Evolutionary conservation across 2,329 filamentous ascomycete genomes (phyloP).

Genomic region (Xylaria arbuscula): DNA sequence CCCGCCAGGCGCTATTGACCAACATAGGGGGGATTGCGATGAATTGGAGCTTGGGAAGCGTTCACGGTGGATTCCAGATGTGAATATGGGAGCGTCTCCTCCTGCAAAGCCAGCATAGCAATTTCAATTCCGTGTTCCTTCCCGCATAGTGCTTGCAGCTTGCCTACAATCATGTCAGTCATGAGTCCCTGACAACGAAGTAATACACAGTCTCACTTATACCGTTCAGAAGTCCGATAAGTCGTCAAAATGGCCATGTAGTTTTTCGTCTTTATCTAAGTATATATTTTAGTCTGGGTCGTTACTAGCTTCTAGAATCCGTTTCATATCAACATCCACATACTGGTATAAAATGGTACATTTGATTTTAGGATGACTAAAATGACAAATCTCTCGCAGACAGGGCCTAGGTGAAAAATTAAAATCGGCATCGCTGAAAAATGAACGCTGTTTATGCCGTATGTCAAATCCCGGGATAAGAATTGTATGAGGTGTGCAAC

Average conservation of each 20-base stretch:
- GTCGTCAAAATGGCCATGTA: not conserved
- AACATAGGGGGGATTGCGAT: no score
- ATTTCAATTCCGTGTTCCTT: not conserved
- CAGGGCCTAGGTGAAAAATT: not conserved
- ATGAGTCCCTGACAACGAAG: not conserved
- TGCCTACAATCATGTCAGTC: not conserved
- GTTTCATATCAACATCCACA: no score
- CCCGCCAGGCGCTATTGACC: no score
- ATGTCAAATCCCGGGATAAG: not conserved
- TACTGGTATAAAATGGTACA: not conserved
- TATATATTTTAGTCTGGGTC: not conserved
- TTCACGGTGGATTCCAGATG: not conserved
- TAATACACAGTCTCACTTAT: not conserved
- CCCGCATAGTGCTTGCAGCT: not conserved
- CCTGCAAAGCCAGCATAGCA: not conserved
- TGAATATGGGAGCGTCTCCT: not conserved
- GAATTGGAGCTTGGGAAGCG: not conserved
- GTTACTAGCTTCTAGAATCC: no score
- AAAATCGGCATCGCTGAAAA: not conserved
- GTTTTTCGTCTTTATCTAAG: not conserved
- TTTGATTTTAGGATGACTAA: not conserved
- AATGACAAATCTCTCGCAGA: not conserved
- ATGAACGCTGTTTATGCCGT: not conserved
- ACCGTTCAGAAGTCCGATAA: not conserved
- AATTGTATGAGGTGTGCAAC: not conserved